Evolutionary conservation across 2,329 filamentous ascomycete species (phyloP), one percentile per base, ranked within the genome.

Genomic region (Fusarium sp.): DNA sequence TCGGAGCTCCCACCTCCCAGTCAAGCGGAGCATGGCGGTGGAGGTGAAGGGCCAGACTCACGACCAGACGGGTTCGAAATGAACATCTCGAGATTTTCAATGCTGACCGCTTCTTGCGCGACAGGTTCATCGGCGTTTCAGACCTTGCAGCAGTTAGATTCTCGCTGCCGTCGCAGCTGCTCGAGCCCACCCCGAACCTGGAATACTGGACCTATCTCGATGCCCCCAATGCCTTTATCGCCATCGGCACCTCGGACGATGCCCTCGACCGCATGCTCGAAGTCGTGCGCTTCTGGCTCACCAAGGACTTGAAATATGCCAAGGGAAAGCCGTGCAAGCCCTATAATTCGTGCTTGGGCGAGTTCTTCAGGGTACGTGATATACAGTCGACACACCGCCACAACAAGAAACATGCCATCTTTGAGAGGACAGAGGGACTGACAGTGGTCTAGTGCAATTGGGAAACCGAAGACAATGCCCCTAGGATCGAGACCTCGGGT

Each of bases 181-280:
- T 99, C 80, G 97, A 99, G 83, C 97, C 97, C 39, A 97, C 94
- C 5, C 97, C 97, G 62, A 99, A 99, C 83, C 88, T 99, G 81
- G 97, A 99, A 86, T 99, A 98, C 86, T 99, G 97, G 97, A 97
- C 97, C 80, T 99, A 99, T 81, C 88, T 99, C 82, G 97, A 99
- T 84, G 91, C 95, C 77, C 96, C 96, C 24, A 97, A 97, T 83
- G 94, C 95, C 57, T 98, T 99, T 75, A 85, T 91, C 74, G 90
- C 89, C 54, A 93, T 93, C 79, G 97, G 96, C 78, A 96, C 96
- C 78, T 97, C 96, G 20, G 94, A 98, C 78, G 95, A 98, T 78
- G 90, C 93, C 13, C 87, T 98, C 65, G 96, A 97, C 78, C 95
- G 97, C 77, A 98, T 98, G 94, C 90, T 99, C 61, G 95, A 96